Conservation (phyloP, 176 grass and related monocot genomes). For the Eleusine indica region DNA sequence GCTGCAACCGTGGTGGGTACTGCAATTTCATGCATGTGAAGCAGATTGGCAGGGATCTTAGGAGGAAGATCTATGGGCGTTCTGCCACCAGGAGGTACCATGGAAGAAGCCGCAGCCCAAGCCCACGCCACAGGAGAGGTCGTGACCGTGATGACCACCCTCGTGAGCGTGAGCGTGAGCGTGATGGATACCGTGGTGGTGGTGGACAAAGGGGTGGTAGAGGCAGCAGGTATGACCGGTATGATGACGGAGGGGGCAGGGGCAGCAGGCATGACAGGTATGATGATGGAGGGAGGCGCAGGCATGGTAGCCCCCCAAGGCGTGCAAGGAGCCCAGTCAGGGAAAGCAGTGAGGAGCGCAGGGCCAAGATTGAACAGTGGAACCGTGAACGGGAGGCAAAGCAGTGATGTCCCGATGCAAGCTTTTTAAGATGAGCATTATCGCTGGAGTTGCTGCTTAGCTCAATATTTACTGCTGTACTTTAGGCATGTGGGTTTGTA, state of each 20-base stretch:
- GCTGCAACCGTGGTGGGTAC: slow-evolving; percentile 66
- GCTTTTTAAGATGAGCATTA: background rate
- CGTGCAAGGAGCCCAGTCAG: slow-evolving; percentile 61
- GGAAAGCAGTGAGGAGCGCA: slow-evolving; percentile 67
- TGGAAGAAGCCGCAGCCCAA: slow-evolving; percentile 57
- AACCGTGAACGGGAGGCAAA: slow-evolving; percentile 67
- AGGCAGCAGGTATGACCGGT: slow-evolving; percentile 54
- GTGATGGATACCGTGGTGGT: slow-evolving; percentile 34
- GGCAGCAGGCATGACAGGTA: slow-evolving; percentile 59
- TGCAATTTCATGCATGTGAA: slow-evolving; percentile 74
- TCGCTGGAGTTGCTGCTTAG: background rate
- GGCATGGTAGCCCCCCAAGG: slow-evolving; percentile 54
- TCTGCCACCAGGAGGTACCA: slow-evolving; percentile 42
- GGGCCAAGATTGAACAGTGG: slow-evolving; percentile 81
- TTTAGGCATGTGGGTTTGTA: background rate
- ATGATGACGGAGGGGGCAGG: slow-evolving; percentile 33
- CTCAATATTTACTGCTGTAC: background rate
- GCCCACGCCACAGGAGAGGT: slow-evolving; percentile 56
- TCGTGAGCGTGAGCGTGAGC: slow-evolving; percentile 33
- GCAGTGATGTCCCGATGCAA: slow-evolving; percentile 28
- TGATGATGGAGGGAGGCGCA: slow-evolving; percentile 54
- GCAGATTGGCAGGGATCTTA: slow-evolving; percentile 63
- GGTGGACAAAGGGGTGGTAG: slow-evolving; percentile 38
- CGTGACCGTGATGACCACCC: slow-evolving; percentile 47
- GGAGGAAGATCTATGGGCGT: slow-evolving; percentile 57